Percentiles rank a stretch among this genome's conserved stretches.
These are phyloP conservation scores for Leccinum pellstonianum DNA, from an alignment of 768 basidiomycete species.

Conservation along the genomic window DNA sequence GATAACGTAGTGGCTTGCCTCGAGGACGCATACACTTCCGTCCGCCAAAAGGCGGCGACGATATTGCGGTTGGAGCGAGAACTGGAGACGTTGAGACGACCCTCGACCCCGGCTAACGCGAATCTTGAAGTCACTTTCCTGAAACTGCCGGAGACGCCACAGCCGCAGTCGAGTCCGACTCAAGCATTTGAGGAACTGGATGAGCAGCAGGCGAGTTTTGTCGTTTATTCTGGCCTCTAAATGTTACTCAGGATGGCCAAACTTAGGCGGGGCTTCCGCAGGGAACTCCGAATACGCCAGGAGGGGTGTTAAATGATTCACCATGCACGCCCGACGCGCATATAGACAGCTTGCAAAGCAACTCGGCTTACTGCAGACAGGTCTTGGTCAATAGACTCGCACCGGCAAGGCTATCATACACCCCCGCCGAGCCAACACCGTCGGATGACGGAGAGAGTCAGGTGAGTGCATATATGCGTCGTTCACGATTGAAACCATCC, in stretches of 20 bases:
- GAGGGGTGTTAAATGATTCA: not conserved
- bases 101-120: constrained; percentile 22
- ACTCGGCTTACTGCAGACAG: constrained; percentile 26
- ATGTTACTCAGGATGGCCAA: not conserved
- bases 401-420: constrained; percentile 2
- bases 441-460: constrained; percentile 6
- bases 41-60: constrained; percentile 56
- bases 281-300: not conserved
- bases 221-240: not conserved
- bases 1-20: constrained; percentile 61
- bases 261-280: not conserved
- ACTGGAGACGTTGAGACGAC: constrained; percentile 30
- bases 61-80: constrained; percentile 50
- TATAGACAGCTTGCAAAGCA: constrained; percentile 26
- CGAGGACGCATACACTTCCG: constrained; percentile 54
- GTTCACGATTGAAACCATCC: not conserved
- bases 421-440: not conserved
- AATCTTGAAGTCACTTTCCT: not conserved
- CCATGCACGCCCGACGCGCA: constrained; percentile 23
- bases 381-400: constrained; percentile 10
- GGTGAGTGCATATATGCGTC: constrained; percentile 24
- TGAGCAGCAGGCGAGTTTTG: constrained; percentile 6
- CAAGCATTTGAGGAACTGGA: not conserved
- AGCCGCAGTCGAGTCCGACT: not conserved
- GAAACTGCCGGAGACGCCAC: constrained; percentile 2